Percentiles rank a stretch among this genome's conserved stretches.
Evolutionary conservation across 2,329 filamentous ascomycete species (phyloP).

Genomic region (Monilinia fructicola): DNA sequence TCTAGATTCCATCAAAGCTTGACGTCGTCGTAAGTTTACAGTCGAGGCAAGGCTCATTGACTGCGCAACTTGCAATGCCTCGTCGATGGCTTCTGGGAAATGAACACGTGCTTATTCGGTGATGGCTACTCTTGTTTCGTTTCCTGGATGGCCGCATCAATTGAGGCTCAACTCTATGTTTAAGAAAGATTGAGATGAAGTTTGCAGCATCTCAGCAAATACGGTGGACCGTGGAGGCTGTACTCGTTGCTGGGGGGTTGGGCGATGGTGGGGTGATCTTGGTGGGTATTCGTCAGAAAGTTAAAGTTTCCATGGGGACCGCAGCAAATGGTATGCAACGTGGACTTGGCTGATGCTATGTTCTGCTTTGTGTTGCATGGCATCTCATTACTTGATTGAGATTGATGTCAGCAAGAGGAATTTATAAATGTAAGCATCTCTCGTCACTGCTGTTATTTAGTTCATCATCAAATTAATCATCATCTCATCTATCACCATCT

Average conservation of each 20-base stretch:
- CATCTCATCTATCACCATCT: background rate
- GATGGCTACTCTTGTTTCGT: background rate
- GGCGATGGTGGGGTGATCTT: background rate
- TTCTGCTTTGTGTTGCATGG: background rate
- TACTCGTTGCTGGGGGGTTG: background rate
- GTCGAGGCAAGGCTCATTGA: background rate
- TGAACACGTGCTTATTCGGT: background rate
- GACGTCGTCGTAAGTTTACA: background rate
- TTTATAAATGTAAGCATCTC: constrained; percentile 4
- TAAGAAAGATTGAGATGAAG: background rate
- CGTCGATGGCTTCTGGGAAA: background rate
- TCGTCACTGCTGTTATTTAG: background rate
- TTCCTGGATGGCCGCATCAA: background rate
- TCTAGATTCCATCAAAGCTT: background rate
- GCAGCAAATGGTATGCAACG: background rate
- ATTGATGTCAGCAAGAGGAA: background rate
- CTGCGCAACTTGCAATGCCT: background rate
- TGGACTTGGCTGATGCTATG: constrained; percentile 16
- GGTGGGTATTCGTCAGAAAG: background rate
- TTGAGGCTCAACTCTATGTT: background rate
- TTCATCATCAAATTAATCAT: background rate
- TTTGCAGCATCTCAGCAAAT: background rate
- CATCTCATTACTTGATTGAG: constrained; percentile 9
- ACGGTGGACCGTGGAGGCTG: background rate
- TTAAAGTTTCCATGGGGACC: background rate